phyloP scores from a whole-genome alignment of 2,329 filamentous ascomycete genomes.

The Penicillium polonicum region DNA sequence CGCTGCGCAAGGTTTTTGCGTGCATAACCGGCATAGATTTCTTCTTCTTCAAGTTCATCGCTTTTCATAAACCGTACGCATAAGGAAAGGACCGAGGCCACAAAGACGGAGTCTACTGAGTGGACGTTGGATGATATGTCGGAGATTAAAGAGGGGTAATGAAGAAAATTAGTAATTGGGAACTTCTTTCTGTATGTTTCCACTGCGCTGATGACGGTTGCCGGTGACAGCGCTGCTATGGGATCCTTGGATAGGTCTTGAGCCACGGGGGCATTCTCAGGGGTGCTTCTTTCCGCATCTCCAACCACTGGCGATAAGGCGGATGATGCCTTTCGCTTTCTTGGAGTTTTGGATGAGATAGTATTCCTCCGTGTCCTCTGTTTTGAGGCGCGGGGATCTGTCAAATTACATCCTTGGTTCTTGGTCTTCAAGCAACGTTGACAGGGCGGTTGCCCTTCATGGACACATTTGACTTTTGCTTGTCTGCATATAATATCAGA shows the following conservation, averaged over 20 bases:
- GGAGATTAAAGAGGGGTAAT: slow-evolving; percentile 38
- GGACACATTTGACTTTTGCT: slow-evolving; percentile 40
- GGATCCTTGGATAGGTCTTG: slow-evolving; percentile 14
- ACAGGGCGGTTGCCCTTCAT: slow-evolving; percentile 37
- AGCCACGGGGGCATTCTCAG: slow-evolving; percentile 6
- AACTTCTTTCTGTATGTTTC: slow-evolving; percentile 41
- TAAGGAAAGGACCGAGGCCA: slow-evolving; percentile 35
- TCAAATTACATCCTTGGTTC: slow-evolving; percentile 27
- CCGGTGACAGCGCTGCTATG: slow-evolving; percentile 24
- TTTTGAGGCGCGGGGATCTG: slow-evolving; percentile 30
- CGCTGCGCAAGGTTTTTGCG: slow-evolving; percentile 32
- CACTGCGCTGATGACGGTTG: slow-evolving; percentile 35
- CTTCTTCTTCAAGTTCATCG: slow-evolving; percentile 26
- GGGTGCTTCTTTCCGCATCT: neutral
- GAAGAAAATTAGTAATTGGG: slow-evolving; percentile 38
- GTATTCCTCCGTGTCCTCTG: slow-evolving; percentile 5
- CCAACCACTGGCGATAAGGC: neutral
- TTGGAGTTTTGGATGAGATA: slow-evolving; percentile 8
- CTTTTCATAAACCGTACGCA: slow-evolving; percentile 35
- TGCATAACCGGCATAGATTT: slow-evolving; percentile 35
- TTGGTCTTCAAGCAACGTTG: slow-evolving; percentile 32
- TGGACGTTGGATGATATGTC: slow-evolving; percentile 32
- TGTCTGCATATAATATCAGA: slow-evolving; percentile 19
- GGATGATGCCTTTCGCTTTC: slow-evolving; percentile 18
- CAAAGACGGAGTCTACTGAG: slow-evolving; percentile 36